phyloP scores from a whole-genome alignment of 768 basidiomycete genomes.

The Hortiboletus campestris region DNA sequence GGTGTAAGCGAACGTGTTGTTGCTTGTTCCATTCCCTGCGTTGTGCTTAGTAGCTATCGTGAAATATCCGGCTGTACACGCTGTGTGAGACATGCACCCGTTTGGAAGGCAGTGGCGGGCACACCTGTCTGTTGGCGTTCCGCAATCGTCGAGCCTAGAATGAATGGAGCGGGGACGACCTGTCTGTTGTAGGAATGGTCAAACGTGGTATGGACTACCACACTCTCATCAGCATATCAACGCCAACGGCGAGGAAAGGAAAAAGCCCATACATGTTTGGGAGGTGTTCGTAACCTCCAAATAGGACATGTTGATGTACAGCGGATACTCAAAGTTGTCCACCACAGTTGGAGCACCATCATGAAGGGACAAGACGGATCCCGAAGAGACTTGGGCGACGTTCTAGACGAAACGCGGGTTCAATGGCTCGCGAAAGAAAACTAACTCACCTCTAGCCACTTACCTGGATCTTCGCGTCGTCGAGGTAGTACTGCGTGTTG shows the following conservation, averaged over 20 bases:
- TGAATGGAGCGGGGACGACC: conserved; percentile 56
- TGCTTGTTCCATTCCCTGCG: conserved; percentile 65
- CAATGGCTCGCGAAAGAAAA: background rate
- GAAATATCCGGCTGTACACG: conserved; percentile 48
- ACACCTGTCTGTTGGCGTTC: conserved; percentile 60
- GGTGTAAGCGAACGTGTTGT: conserved; percentile 62
- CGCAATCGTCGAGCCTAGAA: conserved; percentile 53
- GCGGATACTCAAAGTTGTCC: conserved; percentile 56
- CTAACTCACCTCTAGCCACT: background rate
- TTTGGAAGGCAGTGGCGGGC: conserved; percentile 10
- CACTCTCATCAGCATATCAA: background rate
- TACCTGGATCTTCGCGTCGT: conserved; percentile 45
- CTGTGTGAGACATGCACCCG: background rate
- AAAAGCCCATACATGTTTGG: conserved; percentile 10
- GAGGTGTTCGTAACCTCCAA: conserved; percentile 32
- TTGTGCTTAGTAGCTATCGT: conserved; percentile 44
- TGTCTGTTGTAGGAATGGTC: conserved; percentile 70
- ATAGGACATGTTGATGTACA: conserved; percentile 41
- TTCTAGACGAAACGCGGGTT: conserved; percentile 34
- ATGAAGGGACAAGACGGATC: conserved; percentile 48
- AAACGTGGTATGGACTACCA: conserved; percentile 48
- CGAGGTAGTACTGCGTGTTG: conserved; percentile 60
- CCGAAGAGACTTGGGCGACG: conserved; percentile 48
- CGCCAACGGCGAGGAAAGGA: background rate
- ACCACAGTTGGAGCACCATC: conserved; percentile 41